These are phyloP conservation scores for Candida silvatica DNA, from an alignment of 805 yeast species.

Conservation along the genomic window DNA sequence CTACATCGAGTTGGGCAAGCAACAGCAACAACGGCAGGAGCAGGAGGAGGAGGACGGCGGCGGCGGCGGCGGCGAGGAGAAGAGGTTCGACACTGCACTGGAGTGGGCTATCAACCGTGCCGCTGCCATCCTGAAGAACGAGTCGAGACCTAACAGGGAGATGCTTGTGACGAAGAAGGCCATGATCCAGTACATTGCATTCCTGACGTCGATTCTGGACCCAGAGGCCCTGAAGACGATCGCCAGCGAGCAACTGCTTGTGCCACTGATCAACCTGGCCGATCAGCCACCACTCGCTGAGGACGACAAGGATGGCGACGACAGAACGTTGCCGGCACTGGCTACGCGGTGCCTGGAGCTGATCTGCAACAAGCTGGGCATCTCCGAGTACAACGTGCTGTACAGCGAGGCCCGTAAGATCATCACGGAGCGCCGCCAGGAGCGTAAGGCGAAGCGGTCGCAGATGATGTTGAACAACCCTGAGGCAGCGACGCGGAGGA, in stretches of 20 bases:
- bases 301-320: conserved; percentile 37
- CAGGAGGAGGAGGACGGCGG: conserved; percentile 14
- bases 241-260: conserved; percentile 25
- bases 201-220: conserved; percentile 41
- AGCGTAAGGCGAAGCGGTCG: conserved; percentile 68
- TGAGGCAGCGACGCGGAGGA: conserved; percentile 70
- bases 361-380: conserved; percentile 62
- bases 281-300: conserved; percentile 25
- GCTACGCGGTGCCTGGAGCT: conserved; percentile 61
- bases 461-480: conserved; percentile 73
- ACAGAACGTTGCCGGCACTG: conserved; percentile 25
- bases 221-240: conserved; percentile 31
- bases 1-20: conserved; percentile 22
- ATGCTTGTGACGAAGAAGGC: conserved; percentile 55
- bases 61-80: conserved; percentile 15
- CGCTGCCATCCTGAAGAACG: conserved; percentile 58
- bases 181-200: conserved; percentile 62
- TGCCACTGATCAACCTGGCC: conserved; percentile 24
- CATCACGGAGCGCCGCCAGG: conserved; percentile 58
- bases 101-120: conserved; percentile 60
- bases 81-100: conserved; percentile 29
- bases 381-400: conserved; percentile 52
- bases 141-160: conserved; percentile 41
- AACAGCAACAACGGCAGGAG: conserved; percentile 18
- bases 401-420: conserved; percentile 56